Evolutionary conservation across 495 filamentous ascomycete species (phyloP).

Genomic region (Zalerion maritima): DNA sequence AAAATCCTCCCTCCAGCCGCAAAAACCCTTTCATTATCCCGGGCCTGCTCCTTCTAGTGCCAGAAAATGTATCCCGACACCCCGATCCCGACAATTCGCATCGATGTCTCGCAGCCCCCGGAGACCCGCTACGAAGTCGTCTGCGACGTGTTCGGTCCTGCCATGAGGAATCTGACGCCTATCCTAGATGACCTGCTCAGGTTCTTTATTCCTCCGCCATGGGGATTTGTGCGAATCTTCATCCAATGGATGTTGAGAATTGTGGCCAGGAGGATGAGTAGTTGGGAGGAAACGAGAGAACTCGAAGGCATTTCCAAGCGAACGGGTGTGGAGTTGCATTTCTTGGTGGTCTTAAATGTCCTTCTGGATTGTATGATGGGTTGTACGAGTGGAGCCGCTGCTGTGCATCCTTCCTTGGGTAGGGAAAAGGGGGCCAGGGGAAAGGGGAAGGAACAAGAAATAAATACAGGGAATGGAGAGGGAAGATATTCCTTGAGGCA

Average conservation of each 20-base stretch:
- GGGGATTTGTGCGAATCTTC: too few species aligned
- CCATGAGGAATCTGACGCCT: slow-evolving; percentile 23
- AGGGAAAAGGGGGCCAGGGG: slow-evolving; percentile 9
- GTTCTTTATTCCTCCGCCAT: slow-evolving; percentile 4
- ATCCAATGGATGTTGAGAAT: too few species aligned
- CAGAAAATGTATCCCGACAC: too few species aligned
- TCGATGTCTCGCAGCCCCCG: slow-evolving; percentile 46
- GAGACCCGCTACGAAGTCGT: slow-evolving; percentile 37
- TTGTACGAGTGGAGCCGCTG: slow-evolving; percentile 45
- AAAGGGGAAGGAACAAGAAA: slow-evolving; percentile 7
- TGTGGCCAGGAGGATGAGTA: too few species aligned
- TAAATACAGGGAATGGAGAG: too few species aligned
- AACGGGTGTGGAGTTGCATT: slow-evolving; percentile 39
- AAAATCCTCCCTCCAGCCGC: too few species aligned
- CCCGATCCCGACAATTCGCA: slow-evolving; percentile 27
- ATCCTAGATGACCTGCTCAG: slow-evolving; percentile 33
- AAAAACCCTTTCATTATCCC: too few species aligned
- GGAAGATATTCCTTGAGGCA: too few species aligned
- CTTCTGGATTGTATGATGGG: slow-evolving; percentile 51
- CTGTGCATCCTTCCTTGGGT: slow-evolving; percentile 2
- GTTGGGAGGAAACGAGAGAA: slow-evolving; percentile 52
- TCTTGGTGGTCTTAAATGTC: slow-evolving; percentile 47
- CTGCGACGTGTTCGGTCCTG: slow-evolving; percentile 25
- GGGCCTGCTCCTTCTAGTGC: too few species aligned
- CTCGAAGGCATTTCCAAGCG: slow-evolving; percentile 39